Percentiles rank a stretch among this genome's conserved stretches.
Conservation (phyloP, 495 filamentous ascomycete genomes). For the Rhizodiscina lignyota region DNA sequence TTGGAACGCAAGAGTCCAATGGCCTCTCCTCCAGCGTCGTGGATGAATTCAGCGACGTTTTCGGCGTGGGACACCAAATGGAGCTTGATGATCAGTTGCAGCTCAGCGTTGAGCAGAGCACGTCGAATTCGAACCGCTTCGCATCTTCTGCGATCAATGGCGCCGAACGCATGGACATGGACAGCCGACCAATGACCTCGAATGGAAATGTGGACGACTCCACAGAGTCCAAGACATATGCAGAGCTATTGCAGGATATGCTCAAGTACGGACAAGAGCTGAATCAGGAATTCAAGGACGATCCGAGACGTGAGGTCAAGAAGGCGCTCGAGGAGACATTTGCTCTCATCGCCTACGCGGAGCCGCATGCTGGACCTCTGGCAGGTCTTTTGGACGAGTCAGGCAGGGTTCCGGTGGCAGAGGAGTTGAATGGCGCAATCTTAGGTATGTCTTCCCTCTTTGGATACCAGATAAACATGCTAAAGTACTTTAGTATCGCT, state of each 20-base stretch:
- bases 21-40: conserved; percentile 16
- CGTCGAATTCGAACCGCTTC: conserved; percentile 19
- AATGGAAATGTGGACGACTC: no score
- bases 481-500: conserved; percentile 48
- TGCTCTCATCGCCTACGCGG: conserved; percentile 70
- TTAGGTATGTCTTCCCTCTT: conserved; percentile 42
- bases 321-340: conserved; percentile 75
- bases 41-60: conserved; percentile 15
- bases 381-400: conserved; percentile 63
- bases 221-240: conserved; percentile 16
- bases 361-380: conserved; percentile 57
- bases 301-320: conserved; percentile 46
- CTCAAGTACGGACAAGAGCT: conserved; percentile 71
- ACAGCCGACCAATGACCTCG: no score
- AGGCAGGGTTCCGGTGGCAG: conserved; percentile 66
- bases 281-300: conserved; percentile 54
- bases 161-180: conserved; percentile 35
- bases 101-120: conserved; percentile 3
- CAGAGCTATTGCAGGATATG: conserved; percentile 45
- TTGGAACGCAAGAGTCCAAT: conserved; percentile 15
- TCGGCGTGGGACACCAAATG: conserved; percentile 58
- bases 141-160: conserved; percentile 26
- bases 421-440: conserved; percentile 90
- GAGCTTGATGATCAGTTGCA: conserved; percentile 57
- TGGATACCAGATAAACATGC: conserved; percentile 5